Conservation (phyloP, 2,329 filamentous ascomycete species). For the Fonsecaea multimorphosa region DNA sequence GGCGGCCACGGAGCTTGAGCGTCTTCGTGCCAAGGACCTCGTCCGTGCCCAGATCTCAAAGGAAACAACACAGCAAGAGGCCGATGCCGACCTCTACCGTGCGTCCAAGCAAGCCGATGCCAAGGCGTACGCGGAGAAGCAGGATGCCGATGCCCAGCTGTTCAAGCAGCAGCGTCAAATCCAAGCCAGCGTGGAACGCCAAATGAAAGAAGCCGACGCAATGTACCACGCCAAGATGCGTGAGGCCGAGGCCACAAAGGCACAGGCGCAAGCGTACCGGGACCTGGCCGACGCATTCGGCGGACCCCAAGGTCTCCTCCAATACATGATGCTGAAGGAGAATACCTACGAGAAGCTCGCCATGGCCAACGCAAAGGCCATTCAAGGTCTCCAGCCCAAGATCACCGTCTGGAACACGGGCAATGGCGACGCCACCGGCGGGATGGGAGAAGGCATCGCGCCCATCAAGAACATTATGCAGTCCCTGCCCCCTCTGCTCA, state of each 20-base stretch:
- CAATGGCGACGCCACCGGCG: constrained; percentile 46
- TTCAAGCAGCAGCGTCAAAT: constrained; percentile 39
- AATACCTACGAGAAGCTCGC: constrained; percentile 79
- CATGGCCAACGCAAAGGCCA: constrained; percentile 75
- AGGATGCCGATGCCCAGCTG: constrained; percentile 50
- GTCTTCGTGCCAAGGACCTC: constrained; percentile 76
- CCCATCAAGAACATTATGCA: constrained; percentile 83
- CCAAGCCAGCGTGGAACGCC: constrained; percentile 38
- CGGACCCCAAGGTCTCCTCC: constrained; percentile 76
- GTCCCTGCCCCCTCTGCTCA: constrained; percentile 79
- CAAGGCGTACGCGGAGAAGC: constrained; percentile 47
- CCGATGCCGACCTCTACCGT: constrained; percentile 58
- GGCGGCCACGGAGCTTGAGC: constrained; percentile 79
- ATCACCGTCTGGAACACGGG: constrained; percentile 91
- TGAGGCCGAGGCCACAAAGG: constrained; percentile 76
- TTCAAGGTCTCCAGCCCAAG: constrained; percentile 82
- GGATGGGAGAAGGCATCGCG: constrained; percentile 58
- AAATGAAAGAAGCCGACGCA: constrained; percentile 64
- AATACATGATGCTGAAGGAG: constrained; percentile 87
- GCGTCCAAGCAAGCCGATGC: constrained; percentile 62
- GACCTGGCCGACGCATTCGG: constrained; percentile 75
- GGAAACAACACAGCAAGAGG: constrained; percentile 52
- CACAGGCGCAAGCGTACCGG: constrained; percentile 81
- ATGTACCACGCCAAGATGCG: constrained; percentile 66
- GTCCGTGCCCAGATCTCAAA: constrained; percentile 69